Conservation (phyloP, 345 rosid genomes). For the Hibiscus trionum region DNA sequence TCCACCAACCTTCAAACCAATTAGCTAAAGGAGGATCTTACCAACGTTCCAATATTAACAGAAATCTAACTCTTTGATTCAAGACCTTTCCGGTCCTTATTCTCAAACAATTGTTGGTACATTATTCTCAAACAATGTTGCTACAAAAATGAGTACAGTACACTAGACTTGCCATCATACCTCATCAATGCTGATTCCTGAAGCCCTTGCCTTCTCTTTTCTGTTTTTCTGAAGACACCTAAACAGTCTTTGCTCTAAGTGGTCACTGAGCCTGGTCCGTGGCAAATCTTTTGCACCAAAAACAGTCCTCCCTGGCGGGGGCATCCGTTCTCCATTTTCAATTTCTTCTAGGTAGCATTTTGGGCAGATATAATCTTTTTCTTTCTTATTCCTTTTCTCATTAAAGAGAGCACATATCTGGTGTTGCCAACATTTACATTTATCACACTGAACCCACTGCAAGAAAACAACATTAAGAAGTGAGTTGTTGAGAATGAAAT, state of each 20-base stretch:
- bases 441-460: slow-evolving; percentile 57
- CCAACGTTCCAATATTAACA: no score
- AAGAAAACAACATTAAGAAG: slow-evolving; percentile 3
- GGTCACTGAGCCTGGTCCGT: slow-evolving; percentile 39
- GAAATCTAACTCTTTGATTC: no score
- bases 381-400: slow-evolving; percentile 30
- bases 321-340: slow-evolving; percentile 15
- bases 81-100: no score
- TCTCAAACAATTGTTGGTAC: background rate
- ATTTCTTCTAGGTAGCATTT: slow-evolving; percentile 41
- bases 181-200: slow-evolving; percentile 36
- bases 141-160: background rate
- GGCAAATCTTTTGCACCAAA: slow-evolving; percentile 56
- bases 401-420: slow-evolving; percentile 59
- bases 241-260: slow-evolving; percentile 41
- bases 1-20: no score
- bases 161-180: slow-evolving; percentile 25
- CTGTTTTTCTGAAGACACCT: slow-evolving; percentile 40
- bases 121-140: slow-evolving; percentile 3
- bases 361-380: slow-evolving; percentile 41
- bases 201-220: slow-evolving; percentile 32
- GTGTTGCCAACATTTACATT: slow-evolving; percentile 51
- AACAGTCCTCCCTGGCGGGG: slow-evolving; percentile 11
- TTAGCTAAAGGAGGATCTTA: no score
- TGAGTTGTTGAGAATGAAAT: background rate